Base-by-base conservation (phyloP, 805 yeast genomes). In the Candida vartiovaarae region DNA sequence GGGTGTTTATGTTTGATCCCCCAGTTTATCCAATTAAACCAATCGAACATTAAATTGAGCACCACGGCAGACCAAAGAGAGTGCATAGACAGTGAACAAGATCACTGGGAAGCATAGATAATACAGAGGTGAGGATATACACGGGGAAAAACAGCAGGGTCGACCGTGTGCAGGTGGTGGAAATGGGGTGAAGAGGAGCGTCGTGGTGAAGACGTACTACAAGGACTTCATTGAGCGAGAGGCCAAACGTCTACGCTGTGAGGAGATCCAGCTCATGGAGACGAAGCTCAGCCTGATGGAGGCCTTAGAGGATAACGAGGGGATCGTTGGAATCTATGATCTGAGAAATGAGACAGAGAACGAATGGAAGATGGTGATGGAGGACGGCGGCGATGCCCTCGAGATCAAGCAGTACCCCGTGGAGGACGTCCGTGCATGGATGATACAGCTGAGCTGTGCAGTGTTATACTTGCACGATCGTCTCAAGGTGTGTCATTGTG, bases 331-430 rank as follows among this genome's bases (percentile, higher is more conserved):
- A 20, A 36, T 36, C 20, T n/a, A n/a, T 6, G 4, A 27, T 7
- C 9, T 36, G 8, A n/a, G 27, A 15, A 24, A 25, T 11, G 32
- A 8, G 24, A 3, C n/a, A 8, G 30, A 9, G 9, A 25, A 29
- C 9, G 34, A 30, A 26, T 37, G 39, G 39, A n/a, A 15, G 10
- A 37, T 37, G 39, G 26, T n/a, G 15, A 45, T 48, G 51, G 41
- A 28, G 9, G 49, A 48, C 36, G 48, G 31, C 10, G 51, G 51
- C 0, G 42, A 33, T 1, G 9, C 45, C 4, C 34, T 48, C 1
- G 6, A 4, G 11, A 28, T 40, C 24, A 32, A 10, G 29, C 38
- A 32, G 27, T 48, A 45, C 35, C 47, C 49, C 4, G 10, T 34
- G 4, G 39, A 33, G 9, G 15, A 34, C 5, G 41, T 48, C 4